Conservation (phyloP, 306 rosid species). For the Vigna radiata region DNA sequence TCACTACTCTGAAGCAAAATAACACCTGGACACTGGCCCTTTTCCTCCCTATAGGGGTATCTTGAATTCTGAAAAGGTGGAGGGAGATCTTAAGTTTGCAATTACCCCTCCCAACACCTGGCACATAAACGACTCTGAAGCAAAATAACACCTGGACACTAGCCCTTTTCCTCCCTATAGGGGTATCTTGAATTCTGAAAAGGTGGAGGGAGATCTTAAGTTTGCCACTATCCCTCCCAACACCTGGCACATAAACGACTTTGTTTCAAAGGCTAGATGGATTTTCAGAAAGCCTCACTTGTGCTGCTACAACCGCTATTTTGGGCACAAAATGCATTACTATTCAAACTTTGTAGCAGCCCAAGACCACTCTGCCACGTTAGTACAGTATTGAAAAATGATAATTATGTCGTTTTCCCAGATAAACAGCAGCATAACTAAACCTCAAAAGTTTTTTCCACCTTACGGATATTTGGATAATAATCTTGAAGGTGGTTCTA, state of each 20-base stretch:
- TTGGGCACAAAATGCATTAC: not conserved
- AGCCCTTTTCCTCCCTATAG: not conserved
- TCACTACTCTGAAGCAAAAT: not conserved
- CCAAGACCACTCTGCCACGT: not conserved
- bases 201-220: not conserved
- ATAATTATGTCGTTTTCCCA: not conserved
- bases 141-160: not conserved
- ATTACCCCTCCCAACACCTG: too few relatives aligned
- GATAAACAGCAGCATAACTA: slow-evolving; percentile 7
- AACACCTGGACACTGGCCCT: not conserved
- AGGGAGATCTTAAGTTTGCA: too few relatives aligned
- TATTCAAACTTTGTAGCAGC: not conserved
- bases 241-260: not conserved
- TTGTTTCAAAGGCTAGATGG: not conserved
- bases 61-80: not conserved
- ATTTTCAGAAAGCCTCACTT: not conserved
- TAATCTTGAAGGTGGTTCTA: not conserved
- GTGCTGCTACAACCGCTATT: not conserved
- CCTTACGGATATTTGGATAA: not conserved
- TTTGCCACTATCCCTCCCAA: not conserved
- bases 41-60: too few relatives aligned
- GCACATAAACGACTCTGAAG: not conserved
- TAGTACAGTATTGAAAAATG: not conserved
- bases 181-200: not conserved
- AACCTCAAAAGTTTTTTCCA: not conserved